Base-by-base conservation (phyloP, 1,284 basidiomycete species). In the Tetrapyrgos nigripes region DNA sequence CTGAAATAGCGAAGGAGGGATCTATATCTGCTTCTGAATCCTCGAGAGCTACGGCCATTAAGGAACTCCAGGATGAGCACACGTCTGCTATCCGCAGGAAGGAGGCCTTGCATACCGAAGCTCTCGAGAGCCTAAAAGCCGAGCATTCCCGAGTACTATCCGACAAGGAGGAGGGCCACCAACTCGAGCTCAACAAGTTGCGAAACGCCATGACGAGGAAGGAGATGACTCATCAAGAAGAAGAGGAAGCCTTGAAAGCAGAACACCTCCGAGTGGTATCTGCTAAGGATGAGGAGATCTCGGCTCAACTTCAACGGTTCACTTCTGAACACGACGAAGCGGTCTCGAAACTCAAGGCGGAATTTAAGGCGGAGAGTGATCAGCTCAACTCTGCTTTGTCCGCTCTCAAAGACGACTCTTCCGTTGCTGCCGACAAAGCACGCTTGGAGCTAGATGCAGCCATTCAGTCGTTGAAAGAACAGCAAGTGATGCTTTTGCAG, bases 1-100 rank as follows among this genome's bases (percentile, higher is more conserved):
- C 82, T 0, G 89, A 93, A 68, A 86, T 90, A 54, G 80, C 90
- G n/a, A 84, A 85, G 31, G 83, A 92, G 63, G 89, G 89, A 17
- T 84, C 85, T 0, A 73, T 94, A 31, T 84, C 87, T 3, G 87
- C 91, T 68, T 89, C 89, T 2, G 79, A 92, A 68, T 86, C 86
- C n/a, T 78, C 89, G 48, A 84, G 86, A 55, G 79, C 81, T 45
- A 62, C 79, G 3, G 82, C 84, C 33, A 70, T 93, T 53, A 76
- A 84, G 58, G 82, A 83, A 43, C 77, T 92, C 21, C 88, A 89
- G 65, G 84, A 88, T 13, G 89, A 88, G 60, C 89, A 92, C 62
- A 72, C 80, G 2, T 78, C 85, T n/a, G 86, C 85, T 11, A 79
- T 89, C 55, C 67, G 80, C 28, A 80, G 85, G 65, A 90, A 88